Evolutionary conservation across 768 basidiomycete species (phyloP).

Genomic region (Rhodotorula graminis): DNA sequence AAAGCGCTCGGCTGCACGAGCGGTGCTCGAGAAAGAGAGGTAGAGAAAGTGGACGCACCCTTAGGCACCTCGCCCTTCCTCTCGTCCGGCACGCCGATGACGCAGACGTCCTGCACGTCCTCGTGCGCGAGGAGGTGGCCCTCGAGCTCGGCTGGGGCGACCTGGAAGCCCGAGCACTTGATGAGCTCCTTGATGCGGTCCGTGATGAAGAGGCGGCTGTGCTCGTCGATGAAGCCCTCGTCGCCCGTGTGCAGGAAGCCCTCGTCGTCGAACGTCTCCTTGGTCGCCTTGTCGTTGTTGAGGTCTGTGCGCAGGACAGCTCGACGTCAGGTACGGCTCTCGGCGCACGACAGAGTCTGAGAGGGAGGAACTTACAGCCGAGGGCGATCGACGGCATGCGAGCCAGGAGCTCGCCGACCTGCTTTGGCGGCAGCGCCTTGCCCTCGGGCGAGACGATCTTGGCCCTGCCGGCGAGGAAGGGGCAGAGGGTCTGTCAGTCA

Average conservation of each 20-base stretch:
- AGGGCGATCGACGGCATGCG: constrained; percentile 25
- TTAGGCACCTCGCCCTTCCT: constrained; percentile 27
- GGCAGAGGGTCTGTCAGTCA: no score
- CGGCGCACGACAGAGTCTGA: no score
- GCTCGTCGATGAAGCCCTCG: constrained; percentile 20
- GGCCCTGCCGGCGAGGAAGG: not conserved
- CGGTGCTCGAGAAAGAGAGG: not conserved
- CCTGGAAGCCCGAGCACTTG: constrained; percentile 54
- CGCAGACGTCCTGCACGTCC: constrained; percentile 44
- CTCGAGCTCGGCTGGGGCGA: constrained; percentile 48
- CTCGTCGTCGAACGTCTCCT: constrained; percentile 35
- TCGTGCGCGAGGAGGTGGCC: constrained; percentile 44
- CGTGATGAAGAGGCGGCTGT: constrained; percentile 27
- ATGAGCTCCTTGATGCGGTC: constrained; percentile 47
- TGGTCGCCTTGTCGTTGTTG: constrained; percentile 30
- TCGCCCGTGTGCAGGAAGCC: constrained; percentile 38
- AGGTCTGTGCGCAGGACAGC: constrained; percentile 4
- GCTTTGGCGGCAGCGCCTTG: constrained; percentile 15
- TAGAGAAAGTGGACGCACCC: constrained; percentile 5
- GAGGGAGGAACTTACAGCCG: constrained; percentile 13
- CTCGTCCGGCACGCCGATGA: constrained; percentile 44
- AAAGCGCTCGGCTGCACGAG: no score
- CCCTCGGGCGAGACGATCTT: constrained; percentile 35
- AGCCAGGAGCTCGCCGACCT: constrained; percentile 31
- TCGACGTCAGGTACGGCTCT: not conserved